Evolutionary conservation across 1,284 basidiomycete genomes (phyloP).

Genomic region (Cutaneotrichosporon cyanovorans): DNA sequence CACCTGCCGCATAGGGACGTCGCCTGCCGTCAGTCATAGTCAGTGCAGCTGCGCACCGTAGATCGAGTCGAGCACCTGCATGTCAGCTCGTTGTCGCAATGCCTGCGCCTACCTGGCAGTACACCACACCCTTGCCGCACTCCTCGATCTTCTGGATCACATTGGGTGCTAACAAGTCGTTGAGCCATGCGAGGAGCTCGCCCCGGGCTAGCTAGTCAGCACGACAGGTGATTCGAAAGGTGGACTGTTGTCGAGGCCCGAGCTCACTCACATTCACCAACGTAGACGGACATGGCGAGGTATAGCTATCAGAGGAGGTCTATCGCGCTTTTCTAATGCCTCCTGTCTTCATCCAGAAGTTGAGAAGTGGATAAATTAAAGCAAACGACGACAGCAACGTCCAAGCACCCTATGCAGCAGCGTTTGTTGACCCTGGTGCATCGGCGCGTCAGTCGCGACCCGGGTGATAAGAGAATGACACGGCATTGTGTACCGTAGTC

Average conservation of each 20-base stretch:
- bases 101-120: slow-evolving; percentile 57
- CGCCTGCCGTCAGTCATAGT: slow-evolving; percentile 49
- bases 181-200: slow-evolving; percentile 87
- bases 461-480: no score
- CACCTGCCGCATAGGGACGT: slow-evolving; percentile 77
- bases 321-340: no score
- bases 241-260: background rate
- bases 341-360: no score
- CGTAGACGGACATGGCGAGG: slow-evolving; percentile 35
- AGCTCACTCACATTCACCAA: slow-evolving; percentile 34
- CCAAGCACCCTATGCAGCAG: no score
- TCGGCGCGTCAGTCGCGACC: no score
- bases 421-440: no score
- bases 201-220: slow-evolving; percentile 51
- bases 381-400: no score
- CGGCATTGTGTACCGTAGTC: no score
- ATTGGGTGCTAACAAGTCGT: slow-evolving; percentile 63
- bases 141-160: slow-evolving; percentile 93
- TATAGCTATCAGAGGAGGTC: background rate
- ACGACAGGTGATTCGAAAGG: background rate
- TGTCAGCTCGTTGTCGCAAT: slow-evolving; percentile 1
- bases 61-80: slow-evolving; percentile 75
- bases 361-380: no score
- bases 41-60: slow-evolving; percentile 55
- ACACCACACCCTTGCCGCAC: slow-evolving; percentile 81